Conservation (phyloP, 805 yeast species). For the Saturnispora quitensis region DNA sequence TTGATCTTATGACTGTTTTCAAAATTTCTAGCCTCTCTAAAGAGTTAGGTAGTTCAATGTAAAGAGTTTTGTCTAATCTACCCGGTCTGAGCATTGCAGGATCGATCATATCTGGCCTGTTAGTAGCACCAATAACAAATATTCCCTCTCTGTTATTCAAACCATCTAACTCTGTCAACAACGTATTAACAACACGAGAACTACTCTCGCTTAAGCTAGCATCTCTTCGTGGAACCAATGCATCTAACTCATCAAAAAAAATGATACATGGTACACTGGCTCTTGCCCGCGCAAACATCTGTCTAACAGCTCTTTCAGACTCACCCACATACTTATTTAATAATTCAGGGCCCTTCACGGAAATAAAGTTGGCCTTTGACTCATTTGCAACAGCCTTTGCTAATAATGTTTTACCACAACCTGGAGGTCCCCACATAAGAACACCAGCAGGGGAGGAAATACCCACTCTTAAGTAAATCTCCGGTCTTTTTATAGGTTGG, state of each 20-base stretch:
- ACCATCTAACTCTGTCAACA: slow-evolving; percentile 92
- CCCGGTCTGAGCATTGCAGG: slow-evolving; percentile 98
- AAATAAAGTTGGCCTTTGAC: slow-evolving; percentile 90
- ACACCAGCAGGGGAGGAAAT: slow-evolving; percentile 97
- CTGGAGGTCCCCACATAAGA: slow-evolving; percentile 98
- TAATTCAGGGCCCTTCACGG: slow-evolving; percentile 93
- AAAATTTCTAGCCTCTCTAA: slow-evolving; percentile 76
- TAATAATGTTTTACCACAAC: slow-evolving; percentile 93
- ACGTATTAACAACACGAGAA: slow-evolving; percentile 88
- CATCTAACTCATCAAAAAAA: slow-evolving; percentile 93
- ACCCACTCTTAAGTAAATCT: slow-evolving; percentile 81
- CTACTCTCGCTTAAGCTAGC: slow-evolving; percentile 80
- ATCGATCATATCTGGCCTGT: slow-evolving; percentile 96
- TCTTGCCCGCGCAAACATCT: slow-evolving; percentile 85
- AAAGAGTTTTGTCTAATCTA: slow-evolving; percentile 84
- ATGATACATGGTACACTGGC: slow-evolving; percentile 93
- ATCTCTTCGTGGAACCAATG: slow-evolving; percentile 91
- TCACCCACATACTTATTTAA: slow-evolving; percentile 96
- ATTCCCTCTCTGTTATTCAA: slow-evolving; percentile 87
- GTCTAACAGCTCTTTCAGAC: slow-evolving; percentile 86
- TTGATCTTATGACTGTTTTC: slow-evolving; percentile 60
- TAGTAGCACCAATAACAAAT: slow-evolving; percentile 93
- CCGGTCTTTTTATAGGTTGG: slow-evolving; percentile 91
- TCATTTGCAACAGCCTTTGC: slow-evolving; percentile 99
- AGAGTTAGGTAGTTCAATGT: slow-evolving; percentile 78